Evolutionary conservation across 31 red algal genomes (phyloP), one percentile per base, ranked within the genome.

Genomic region (Asparagopsis taxiformis): DNA sequence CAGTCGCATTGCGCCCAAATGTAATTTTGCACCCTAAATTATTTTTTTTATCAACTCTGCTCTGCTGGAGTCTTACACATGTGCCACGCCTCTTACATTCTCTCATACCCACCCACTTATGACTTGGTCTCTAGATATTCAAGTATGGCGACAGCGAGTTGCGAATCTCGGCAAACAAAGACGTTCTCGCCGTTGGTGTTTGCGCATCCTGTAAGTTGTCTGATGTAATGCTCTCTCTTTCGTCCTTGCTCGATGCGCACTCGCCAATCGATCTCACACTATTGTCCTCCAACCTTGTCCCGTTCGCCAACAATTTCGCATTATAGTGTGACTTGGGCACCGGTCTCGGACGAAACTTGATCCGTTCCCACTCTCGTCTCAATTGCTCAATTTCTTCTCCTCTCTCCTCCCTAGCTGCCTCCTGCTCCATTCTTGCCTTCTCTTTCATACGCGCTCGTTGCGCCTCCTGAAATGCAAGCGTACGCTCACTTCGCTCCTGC

Each of bases 241-340:
- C n/a, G n/a, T n/a, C n/a, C 52, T 55, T 24, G 21, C 26, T 5
- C 13, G 5, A 6, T 24, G 52, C 52, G 26, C 52, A 19, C 21
- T 15, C 6, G 52, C 21, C 52, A 19, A 55, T 24, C 21, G 26
- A 15, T 55, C 52, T 24, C 9, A 5, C 52, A 24, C 21, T 55
- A 19, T 24, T 24, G 6, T 15, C 52, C 11, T 17, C 44, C 7
- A 19, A 55, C 13, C 52, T 4, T 55, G 6, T 24, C 51, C 52
- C 52, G 7, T 24, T 24, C 7, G 5, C 0, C 52, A 19, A 11
- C 13, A 68, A 68, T 21, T 38, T 55, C 1, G 54, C 65, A 73
- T 84, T 23, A 56, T 84, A 84, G 24, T 69, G 65, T 24, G 79
- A 72, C 48, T 59, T 74, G 17, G 79, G 79, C n/a, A 84, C 31